Evolutionary conservation across 495 filamentous ascomycete species (phyloP), one percentile per base, ranked within the genome.

Genomic region (Xylaria acuta): DNA sequence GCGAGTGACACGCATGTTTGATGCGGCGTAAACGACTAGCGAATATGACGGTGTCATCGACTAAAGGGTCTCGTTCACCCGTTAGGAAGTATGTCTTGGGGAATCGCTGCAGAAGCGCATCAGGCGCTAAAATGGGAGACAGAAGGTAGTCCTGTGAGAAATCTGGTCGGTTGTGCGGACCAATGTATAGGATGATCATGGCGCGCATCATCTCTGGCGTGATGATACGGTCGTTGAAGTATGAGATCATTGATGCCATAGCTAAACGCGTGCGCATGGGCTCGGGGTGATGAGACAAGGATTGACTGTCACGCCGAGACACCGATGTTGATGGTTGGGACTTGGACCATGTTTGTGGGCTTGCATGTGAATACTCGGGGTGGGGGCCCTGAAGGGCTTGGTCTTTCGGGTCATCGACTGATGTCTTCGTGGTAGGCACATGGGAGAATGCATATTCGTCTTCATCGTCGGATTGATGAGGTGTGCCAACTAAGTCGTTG

Each of bases 151-250:
- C 97, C 12, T 92, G 94, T 36, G 87, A 88, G 82, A 99, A 98
- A 79, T 98, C 94, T 9, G 96, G 96, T 1, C 94, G 90, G 82
- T 94, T 91, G 78, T 97, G 90, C 0, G 95, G 95, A 20, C 96
- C 97, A 73, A 99, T 92, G 78, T 99, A 99, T 27, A 99, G 87
- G 80, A 99, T 97, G 70, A 99, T 96, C 96, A 99, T 98, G 38
- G 94, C 94, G 64, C 96, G 92, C 92, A 98, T 97, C 94, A 99
- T 97, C 79, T 98, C 97, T 0, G 96, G 97, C 0, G 93, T 94
- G 32, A 99, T 86, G 45, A 99, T 92, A 30, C 97, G 93, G 82
- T 99, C 96, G 80, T 95, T 93, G 78, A 97, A 96, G 83, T 98
- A 99, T 14, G 95, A 97, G 67, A 99, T 95, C 89, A 97, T 95